Conservation (phyloP, 305 asterid genomes). For the Salvia sclarea region DNA sequence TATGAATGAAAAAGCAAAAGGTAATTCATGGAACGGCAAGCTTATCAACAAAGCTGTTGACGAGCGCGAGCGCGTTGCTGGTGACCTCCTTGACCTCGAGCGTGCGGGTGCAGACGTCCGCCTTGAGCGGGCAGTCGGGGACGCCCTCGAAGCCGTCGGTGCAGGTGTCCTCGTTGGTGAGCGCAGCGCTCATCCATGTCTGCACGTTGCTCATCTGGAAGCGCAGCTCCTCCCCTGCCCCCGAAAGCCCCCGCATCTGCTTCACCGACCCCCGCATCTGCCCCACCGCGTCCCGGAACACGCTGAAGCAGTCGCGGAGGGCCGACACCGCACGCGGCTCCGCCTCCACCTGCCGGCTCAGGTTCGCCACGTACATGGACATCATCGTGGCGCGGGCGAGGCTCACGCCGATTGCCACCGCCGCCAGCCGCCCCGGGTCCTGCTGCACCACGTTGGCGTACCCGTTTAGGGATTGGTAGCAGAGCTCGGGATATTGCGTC, state of each 20-base stretch:
- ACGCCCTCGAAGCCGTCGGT: constrained; percentile 52
- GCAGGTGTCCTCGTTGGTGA: constrained; percentile 67
- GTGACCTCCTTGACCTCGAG: constrained; percentile 51
- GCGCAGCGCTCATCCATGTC: constrained; percentile 73
- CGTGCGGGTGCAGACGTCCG: constrained; percentile 42
- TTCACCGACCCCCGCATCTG: constrained; percentile 65
- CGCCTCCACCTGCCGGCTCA: constrained; percentile 47
- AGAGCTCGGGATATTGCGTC: constrained; percentile 64
- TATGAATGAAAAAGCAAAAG: neutral
- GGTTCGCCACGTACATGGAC: constrained; percentile 56
- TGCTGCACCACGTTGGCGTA: constrained; percentile 57
- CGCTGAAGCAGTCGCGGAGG: constrained; percentile 65
- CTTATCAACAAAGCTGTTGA: constrained; percentile 58
- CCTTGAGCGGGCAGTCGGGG: constrained; percentile 36
- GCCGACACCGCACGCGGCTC: constrained; percentile 60
- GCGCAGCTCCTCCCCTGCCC: constrained; percentile 48
- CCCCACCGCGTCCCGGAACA: constrained; percentile 67
- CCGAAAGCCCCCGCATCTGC: constrained; percentile 66
- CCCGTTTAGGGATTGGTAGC: constrained; percentile 66
- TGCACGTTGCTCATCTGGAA: constrained; percentile 61
- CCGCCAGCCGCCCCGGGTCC: constrained; percentile 68
- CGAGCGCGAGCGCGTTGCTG: constrained; percentile 70
- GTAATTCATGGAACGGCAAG: constrained; percentile 33
- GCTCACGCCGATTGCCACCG: constrained; percentile 66
- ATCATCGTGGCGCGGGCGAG: constrained; percentile 52